Evolutionary conservation across 331 rosid genomes (phyloP), one percentile per base, ranked within the genome.

Genomic region (Stylosanthes scabra): DNA sequence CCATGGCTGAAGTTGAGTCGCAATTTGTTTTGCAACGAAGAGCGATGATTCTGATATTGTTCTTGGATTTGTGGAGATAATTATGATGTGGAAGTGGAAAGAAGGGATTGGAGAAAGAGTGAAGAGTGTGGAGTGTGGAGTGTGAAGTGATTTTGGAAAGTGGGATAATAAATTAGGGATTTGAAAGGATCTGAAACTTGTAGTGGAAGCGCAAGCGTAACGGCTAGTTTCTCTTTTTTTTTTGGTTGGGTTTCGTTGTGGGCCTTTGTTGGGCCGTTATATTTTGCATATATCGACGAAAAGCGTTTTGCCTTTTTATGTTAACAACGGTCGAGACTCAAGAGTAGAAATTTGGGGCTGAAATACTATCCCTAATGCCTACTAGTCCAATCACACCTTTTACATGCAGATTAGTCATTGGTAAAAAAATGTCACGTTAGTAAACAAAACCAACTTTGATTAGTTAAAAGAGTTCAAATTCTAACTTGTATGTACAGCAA

Each of bases 221-320:
- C 94, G 97, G 97, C 96, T 88, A 85, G 51, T 86, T 81, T 62
- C 45, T 0, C 3, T 10, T 31, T 15, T 34, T 28, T 63, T 46
- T 28, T 14, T 34, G 25, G 4, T 44, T 9, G 12, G 14, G 31
- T 28, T 71, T 63, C 29, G 6, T 11, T 37, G 40, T 67, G 51
- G 78, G 75, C 59, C 73, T 66, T 59, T 51, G 42, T 13, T 34
- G 47, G 47, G 10, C 45, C 52, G 1, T 25, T 3, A 9, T 51
- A 16, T 11, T 31, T 51, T 34, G 34, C 68, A 86, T 20, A 20
- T 20, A 20, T 20, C 25, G 25, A 83, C 88, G 25, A 83, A 74
- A 74, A 68, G 31, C 29, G 25, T 73, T 74, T 81, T 74, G 68
- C 44, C 15, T 77, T 83, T 34, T 59, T 74, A 34, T 13, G 41